phyloP scores from a whole-genome alignment of 139 green algal genomes.

The Haematococcus lacustris region DNA sequence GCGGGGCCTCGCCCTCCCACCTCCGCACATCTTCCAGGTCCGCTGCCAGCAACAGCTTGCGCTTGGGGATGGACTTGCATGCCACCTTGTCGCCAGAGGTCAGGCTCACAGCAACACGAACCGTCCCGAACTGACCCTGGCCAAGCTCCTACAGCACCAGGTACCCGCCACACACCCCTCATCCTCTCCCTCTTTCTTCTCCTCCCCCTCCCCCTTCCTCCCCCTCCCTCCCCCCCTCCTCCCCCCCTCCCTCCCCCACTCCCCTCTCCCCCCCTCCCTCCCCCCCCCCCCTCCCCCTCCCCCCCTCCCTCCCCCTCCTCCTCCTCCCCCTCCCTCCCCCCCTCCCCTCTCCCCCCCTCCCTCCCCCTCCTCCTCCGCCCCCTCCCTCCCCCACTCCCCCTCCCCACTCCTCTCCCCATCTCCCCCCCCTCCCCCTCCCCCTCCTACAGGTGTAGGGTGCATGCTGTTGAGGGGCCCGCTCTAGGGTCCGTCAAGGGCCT shows the following conservation, averaged over 20 bases:
- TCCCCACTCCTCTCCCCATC: too few relatives aligned
- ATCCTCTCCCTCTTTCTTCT: not conserved
- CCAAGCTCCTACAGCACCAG: too few relatives aligned
- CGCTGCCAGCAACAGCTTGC: conserved; percentile 60
- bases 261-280: too few relatives aligned
- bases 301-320: not conserved
- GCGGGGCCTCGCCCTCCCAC: conserved; percentile 39
- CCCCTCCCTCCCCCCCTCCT: not conserved
- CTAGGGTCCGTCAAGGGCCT: too few relatives aligned
- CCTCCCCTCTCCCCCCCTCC: not conserved
- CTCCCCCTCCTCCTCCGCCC: too few relatives aligned
- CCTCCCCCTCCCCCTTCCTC: not conserved
- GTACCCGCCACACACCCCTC: too few relatives aligned
- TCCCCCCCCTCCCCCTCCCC: too few relatives aligned
- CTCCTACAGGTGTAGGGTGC: too few relatives aligned
- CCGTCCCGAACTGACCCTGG: conserved; percentile 44
- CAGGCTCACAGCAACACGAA: conserved; percentile 9
- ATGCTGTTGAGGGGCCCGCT: too few relatives aligned
- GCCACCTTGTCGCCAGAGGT: conserved; percentile 43
- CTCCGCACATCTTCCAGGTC: conserved; percentile 83
- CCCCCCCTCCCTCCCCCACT: not conserved
- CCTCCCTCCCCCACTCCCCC: too few relatives aligned
- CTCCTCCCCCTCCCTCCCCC: not conserved
- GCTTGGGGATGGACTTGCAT: conserved; percentile 85
- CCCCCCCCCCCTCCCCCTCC: not conserved